These are phyloP conservation scores for Thymus mandschuricus DNA, from an alignment of 257 asterid genomes.

Conservation along the genomic window DNA sequence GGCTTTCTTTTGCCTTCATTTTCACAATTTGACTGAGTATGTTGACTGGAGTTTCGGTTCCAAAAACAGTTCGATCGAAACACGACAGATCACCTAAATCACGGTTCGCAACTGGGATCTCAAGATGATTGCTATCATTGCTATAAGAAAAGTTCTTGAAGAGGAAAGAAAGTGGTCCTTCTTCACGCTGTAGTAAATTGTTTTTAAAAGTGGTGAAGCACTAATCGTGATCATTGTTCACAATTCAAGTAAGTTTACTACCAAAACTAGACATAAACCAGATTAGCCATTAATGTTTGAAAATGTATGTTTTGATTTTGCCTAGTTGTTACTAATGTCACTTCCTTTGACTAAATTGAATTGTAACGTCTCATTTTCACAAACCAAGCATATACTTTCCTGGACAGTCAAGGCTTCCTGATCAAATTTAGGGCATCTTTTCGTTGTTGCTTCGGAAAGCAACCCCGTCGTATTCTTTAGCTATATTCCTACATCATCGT, in stretches of 20 bases:
- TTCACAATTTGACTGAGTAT: background rate
- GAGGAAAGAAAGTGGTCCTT: slow-evolving; percentile 9
- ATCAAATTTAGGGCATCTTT: background rate
- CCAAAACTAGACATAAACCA: background rate
- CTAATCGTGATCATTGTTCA: background rate
- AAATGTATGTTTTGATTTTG: background rate
- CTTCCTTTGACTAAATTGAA: slow-evolving; percentile 8
- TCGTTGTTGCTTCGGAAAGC: background rate
- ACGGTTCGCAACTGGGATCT: background rate
- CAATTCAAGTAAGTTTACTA: background rate
- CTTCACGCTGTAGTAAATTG: background rate
- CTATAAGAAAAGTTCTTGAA: background rate
- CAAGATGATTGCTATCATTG: background rate
- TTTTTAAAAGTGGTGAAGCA: background rate
- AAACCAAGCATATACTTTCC: too few species aligned
- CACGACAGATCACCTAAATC: background rate
- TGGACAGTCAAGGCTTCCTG: background rate
- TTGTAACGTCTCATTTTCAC: slow-evolving; percentile 1
- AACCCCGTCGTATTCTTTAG: background rate
- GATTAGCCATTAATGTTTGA: too few species aligned
- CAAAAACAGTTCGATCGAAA: slow-evolving; percentile 10
- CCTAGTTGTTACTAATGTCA: background rate
- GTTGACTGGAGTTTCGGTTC: slow-evolving; percentile 3
- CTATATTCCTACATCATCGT: slow-evolving; percentile 11
- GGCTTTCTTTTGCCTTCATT: slow-evolving; percentile 15